Evolutionary conservation across 2,329 filamentous ascomycete species (phyloP).

Genomic region (Paradendryphiella salina): DNA sequence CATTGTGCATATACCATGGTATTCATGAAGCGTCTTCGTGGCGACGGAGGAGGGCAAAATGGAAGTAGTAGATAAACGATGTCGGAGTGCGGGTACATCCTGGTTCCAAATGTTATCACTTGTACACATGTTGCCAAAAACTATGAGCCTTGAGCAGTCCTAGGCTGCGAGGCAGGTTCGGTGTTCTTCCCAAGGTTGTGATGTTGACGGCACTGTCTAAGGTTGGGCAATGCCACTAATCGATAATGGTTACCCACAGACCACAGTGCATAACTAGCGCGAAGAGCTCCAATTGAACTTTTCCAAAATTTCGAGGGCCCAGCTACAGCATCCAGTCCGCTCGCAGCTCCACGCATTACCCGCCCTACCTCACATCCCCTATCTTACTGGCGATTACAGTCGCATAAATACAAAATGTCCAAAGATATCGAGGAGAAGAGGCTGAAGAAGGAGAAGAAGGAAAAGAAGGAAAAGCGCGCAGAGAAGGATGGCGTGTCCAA

Average conservation of each 20-base stretch:
- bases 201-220: neutral
- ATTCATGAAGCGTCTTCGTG: slow-evolving; percentile 34
- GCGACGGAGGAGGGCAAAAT: slow-evolving; percentile 23
- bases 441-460: slow-evolving; percentile 53
- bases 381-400: slow-evolving; percentile 1
- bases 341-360: slow-evolving; percentile 14
- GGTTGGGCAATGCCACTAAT: slow-evolving; percentile 5
- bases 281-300: slow-evolving; percentile 16
- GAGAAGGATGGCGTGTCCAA: slow-evolving; percentile 47
- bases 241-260: slow-evolving; percentile 7
- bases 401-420: slow-evolving; percentile 33
- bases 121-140: slow-evolving; percentile 17
- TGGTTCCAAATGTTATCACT: slow-evolving; percentile 31
- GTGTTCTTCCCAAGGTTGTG: neutral
- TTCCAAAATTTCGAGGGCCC: slow-evolving; percentile 12
- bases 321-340: slow-evolving; percentile 9
- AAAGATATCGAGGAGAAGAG: slow-evolving; percentile 48
- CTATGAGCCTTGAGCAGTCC: neutral
- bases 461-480: slow-evolving; percentile 69
- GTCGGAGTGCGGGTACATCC: slow-evolving; percentile 18
- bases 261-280: slow-evolving; percentile 11
- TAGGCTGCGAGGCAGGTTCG: neutral
- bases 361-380: slow-evolving; percentile 1
- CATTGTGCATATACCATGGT: slow-evolving; percentile 46
- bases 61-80: slow-evolving; percentile 29